A percentile compares a stretch with the other conserved stretches of the same genome.
Evolutionary conservation across 1,284 basidiomycete species (phyloP).

Genomic region (Microbotryomycetes sp.): DNA sequence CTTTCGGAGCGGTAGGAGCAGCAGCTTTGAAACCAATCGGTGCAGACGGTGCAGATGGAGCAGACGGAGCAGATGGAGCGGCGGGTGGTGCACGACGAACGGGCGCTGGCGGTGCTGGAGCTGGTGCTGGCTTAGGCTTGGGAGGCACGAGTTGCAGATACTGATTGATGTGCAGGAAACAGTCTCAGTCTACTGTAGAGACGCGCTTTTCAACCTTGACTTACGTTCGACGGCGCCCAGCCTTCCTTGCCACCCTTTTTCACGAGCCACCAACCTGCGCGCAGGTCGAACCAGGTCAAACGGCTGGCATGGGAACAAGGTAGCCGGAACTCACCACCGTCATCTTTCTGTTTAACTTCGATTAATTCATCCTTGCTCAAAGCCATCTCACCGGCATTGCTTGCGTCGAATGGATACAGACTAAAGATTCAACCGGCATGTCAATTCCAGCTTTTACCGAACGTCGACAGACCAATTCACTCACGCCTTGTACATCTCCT

Average conservation of each 20-base stretch:
- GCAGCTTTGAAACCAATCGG: conserved; percentile 43
- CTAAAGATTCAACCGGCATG: conserved; percentile 6
- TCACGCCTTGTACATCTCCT: conserved; percentile 67
- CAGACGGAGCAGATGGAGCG: conserved; percentile 34
- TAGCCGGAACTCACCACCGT: conserved; percentile 56
- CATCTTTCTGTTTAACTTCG: conserved; percentile 86
- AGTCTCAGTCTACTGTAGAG: no score
- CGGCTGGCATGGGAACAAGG: conserved; percentile 6
- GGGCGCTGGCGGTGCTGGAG: conserved; percentile 64
- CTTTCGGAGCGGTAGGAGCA: conserved; percentile 37
- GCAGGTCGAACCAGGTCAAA: no score
- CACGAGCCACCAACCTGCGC: conserved; percentile 80
- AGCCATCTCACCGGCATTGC: conserved; percentile 85
- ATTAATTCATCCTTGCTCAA: conserved; percentile 85
- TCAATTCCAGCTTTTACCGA: not conserved
- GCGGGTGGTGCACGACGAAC: conserved; percentile 51
- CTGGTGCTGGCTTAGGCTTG: conserved; percentile 53
- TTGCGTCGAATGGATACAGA: conserved; percentile 73
- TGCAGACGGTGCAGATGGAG: conserved; percentile 40
- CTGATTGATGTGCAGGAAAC: conserved; percentile 10
- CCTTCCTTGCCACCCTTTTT: conserved; percentile 78
- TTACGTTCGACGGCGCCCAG: conserved; percentile 83
- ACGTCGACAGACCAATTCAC: not conserved
- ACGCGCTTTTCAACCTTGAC: no score
- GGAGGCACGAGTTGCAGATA: conserved; percentile 65